Base-by-base conservation (phyloP, 2,329 filamentous ascomycete species). In the Aspergillus flavus region DNA sequence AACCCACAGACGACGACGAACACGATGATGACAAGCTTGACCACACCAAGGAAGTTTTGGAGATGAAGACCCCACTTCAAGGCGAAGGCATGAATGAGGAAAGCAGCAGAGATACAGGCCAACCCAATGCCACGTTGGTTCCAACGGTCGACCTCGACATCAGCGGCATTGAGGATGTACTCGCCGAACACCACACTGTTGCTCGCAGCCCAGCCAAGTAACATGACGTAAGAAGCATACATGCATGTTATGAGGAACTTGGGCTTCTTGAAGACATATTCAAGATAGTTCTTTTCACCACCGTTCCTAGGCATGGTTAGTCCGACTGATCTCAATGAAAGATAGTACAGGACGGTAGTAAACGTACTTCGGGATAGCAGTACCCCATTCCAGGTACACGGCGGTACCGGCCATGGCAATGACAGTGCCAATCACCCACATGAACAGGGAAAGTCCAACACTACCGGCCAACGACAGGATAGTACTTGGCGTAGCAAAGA, bases 221-320 rank as follows among this genome's bases (percentile, higher is more conserved):
- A 72, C 6, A 84, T 78, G 5, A 80, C 80, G 58, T 85, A 84
- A 2, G 82, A 76, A 68, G 83, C 84, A 69, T 83, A 85, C 76
- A 82, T 83, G 62, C 83, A 84, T 9, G 83, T 86, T 4, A 80
- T 83, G 6, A 85, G 75, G 74, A 83, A 86, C 61, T 76, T 80
- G 32, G 85, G 85, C 23, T 77, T 80, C 54, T 75, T 78, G 69
- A 82, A 85, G 41, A 85, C 82, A 43, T 83, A 82, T 73, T 86
- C 83, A 48, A 86, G 80, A 68, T 85, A 85, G 45, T 84, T 81
- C 57, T 83, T 80, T 67, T 85, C 83, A n/a, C 83, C 83, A 43
- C 84, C 83, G 71, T 83, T 72, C 74, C 82, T 70, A 72, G 71
- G 19, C 71, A 71, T 4, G 39, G 34, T 68, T 48, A 61, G 54